Conservation (phyloP, 768 basidiomycete species). For the Suillus variegatus region DNA sequence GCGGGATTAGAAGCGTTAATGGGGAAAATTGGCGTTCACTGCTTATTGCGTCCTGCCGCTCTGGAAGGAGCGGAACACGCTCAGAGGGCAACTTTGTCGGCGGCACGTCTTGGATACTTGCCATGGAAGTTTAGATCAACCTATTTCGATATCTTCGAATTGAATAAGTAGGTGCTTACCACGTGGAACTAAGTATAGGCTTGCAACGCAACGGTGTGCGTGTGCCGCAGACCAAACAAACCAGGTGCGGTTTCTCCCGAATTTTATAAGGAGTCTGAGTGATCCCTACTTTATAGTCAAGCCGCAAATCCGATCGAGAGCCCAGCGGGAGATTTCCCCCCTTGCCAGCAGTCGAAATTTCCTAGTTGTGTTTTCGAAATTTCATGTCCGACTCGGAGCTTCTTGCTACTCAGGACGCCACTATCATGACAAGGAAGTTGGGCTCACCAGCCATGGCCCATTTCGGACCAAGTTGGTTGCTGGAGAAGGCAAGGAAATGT, state of each 20-base stretch:
- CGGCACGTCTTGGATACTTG: background rate
- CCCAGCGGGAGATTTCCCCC: background rate
- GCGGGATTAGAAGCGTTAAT: slow-evolving; percentile 26
- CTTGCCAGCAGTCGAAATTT: background rate
- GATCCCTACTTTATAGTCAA: too few species aligned
- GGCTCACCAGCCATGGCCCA: background rate
- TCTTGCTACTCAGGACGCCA: background rate
- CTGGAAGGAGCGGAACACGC: background rate
- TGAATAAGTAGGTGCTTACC: too few species aligned
- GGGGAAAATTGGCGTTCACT: slow-evolving; percentile 10
- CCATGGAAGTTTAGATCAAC: background rate
- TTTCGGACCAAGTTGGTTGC: background rate
- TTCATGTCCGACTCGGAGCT: background rate
- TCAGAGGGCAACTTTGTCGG: background rate
- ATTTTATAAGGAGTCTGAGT: too few species aligned
- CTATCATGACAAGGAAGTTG: background rate
- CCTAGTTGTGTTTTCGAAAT: background rate
- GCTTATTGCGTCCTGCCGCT: background rate
- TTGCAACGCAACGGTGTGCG: too few species aligned
- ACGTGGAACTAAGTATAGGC: too few species aligned
- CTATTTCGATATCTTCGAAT: too few species aligned
- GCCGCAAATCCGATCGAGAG: too few species aligned
- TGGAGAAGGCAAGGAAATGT: background rate
- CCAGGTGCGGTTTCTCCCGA: too few species aligned
- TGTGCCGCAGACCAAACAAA: too few species aligned